Evolutionary conservation across 2,329 filamentous ascomycete species (phyloP), one percentile per base, ranked within the genome.

Genomic region (Dichotomopilus funicola): DNA sequence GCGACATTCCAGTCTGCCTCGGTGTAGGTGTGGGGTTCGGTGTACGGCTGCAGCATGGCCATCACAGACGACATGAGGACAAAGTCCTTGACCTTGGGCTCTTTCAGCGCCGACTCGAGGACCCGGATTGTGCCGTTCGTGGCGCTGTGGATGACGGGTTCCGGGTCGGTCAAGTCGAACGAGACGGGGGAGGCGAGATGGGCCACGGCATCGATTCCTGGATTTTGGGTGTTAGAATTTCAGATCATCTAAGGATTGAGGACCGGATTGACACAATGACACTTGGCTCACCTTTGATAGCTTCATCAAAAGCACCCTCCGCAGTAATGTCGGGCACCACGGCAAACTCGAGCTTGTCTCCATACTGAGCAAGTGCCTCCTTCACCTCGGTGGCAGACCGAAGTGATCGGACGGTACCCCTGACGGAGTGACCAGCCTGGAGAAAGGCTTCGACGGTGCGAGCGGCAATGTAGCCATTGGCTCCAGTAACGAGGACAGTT

Each of bases 381-480:
- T 42, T 19, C n/a, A 48, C 10, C 2, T 13, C n/a, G 1, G 11
- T 36, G 31, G 51, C 44, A 5, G 51, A 48, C 5, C 37, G 13
- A 9, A 41, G 19, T 37, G 36, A 42, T 8, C 51, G 38, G 5
- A 73, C 73, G 12, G 72, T 74, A 19, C 72, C 72, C n/a, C 72
- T 63, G 19, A 75, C 72, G 8, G 53, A 61, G 57, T 72, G 73
- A 6, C 71, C 72, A 1, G 65, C 56, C 5, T 60, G 12, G 1
- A 76, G 67, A 12, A 74, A 64, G 0, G 66, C 62, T 4, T 70
- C 68, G 46, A 68, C 64, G 51, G 69, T 70, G 60, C 74, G 71
- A 45, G 70, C 68, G 10, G 69, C 73, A 35, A 74, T 70, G 56
- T 73, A 73, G 58, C 72, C 72, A 58, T 74, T 76, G 55, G 68